Evolutionary conservation across 306 rosid genomes (phyloP).

Genomic region (Quercus glauca): DNA sequence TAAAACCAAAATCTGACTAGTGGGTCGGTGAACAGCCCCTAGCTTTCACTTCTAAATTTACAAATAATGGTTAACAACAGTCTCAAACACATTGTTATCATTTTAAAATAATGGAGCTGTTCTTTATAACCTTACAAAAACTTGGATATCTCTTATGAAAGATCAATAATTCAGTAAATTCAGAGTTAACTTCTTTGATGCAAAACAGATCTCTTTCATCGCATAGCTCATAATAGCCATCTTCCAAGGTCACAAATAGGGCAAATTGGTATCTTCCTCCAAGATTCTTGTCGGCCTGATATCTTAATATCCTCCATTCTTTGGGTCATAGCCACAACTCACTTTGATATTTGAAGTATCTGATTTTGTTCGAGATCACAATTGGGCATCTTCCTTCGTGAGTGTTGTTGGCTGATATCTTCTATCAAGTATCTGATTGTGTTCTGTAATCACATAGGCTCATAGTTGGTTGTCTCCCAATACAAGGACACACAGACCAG

Average conservation of each 20-base stretch:
- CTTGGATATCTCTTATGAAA: not conserved
- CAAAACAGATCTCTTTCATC: not conserved
- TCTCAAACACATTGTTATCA: not conserved
- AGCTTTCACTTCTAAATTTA: too few species aligned
- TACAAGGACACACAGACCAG: not conserved
- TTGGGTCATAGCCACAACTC: too few species aligned
- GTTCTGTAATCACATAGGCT: not conserved
- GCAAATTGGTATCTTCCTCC: not conserved
- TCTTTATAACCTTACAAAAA: not conserved
- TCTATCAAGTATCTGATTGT: not conserved
- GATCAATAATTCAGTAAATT: not conserved
- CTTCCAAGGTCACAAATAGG: not conserved
- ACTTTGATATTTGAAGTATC: too few species aligned
- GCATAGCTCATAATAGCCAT: not conserved
- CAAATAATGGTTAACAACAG: too few species aligned
- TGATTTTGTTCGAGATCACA: not conserved
- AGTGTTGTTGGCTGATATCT: not conserved
- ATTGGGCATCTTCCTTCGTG: not conserved
- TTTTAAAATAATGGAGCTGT: not conserved
- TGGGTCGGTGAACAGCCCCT: too few species aligned
- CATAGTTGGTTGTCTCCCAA: not conserved
- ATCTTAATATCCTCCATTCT: not conserved
- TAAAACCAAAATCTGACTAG: not conserved
- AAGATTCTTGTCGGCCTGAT: not conserved
- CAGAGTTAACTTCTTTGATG: not conserved